Conservation (phyloP, 176 grass and related monocot species). For the Raddia guianensis region DNA sequence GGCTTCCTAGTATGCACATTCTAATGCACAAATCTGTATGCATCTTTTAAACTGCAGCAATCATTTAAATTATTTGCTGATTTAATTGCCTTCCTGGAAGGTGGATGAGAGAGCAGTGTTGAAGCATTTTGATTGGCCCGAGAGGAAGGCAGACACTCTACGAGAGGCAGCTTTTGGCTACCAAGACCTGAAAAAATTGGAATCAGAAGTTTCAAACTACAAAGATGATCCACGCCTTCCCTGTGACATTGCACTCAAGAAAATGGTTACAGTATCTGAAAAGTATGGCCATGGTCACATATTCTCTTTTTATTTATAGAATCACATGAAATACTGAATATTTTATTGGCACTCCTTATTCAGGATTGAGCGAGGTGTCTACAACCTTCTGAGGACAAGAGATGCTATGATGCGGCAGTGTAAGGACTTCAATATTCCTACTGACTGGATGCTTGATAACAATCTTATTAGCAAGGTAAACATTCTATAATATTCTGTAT, state of each 20-base stretch:
- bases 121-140: conserved; percentile 99
- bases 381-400: conserved; percentile 84
- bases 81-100: conserved; percentile 43
- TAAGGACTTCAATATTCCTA: conserved; percentile 90
- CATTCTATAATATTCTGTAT: conserved; percentile 1
- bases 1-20: conserved; percentile 81
- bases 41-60: conserved; percentile 25
- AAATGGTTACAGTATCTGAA: conserved; percentile 91
- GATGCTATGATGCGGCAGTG: conserved; percentile 80
- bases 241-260: conserved; percentile 90
- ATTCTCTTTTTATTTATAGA: neutral
- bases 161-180: conserved; percentile 98
- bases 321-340: conserved; percentile 16
- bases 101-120: conserved; percentile 97
- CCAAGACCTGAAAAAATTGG: conserved; percentile 92
- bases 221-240: conserved; percentile 78
- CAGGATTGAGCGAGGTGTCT: conserved; percentile 83
- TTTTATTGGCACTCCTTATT: conserved; percentile 36
- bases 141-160: conserved; percentile 91
- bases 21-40: conserved; percentile 21
- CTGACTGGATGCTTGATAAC: conserved; percentile 95
- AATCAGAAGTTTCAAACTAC: conserved; percentile 84
- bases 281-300: conserved; percentile 51
- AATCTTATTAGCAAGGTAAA: conserved; percentile 92
- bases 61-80: conserved; percentile 33